phyloP scores from a whole-genome alignment of 345 rosid genomes.

The Cochlearia excelsa region DNA sequence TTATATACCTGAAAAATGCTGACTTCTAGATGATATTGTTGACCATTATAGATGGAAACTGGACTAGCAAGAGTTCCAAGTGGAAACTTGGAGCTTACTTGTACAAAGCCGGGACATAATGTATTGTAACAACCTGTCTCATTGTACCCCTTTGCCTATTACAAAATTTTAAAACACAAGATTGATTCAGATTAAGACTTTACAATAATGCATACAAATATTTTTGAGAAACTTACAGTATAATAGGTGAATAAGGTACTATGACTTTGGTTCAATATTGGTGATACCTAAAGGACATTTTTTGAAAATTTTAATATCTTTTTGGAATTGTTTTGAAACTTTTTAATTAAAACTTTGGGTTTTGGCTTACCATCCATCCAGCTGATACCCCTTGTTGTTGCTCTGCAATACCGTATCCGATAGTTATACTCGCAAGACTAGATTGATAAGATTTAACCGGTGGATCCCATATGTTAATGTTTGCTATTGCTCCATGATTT shows the following conservation, averaged over 20 bases:
- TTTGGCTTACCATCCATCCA: constrained; percentile 25
- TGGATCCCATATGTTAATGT: constrained; percentile 21
- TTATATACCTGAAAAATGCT: constrained; percentile 19
- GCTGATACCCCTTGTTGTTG: not conserved
- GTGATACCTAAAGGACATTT: not conserved
- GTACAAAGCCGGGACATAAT: constrained; percentile 26
- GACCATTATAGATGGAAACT: constrained; percentile 21
- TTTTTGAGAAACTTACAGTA: constrained; percentile 17
- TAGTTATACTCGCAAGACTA: constrained; percentile 4
- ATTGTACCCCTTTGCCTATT: constrained; percentile 12
- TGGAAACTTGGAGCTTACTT: constrained; percentile 18
- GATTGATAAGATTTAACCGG: constrained; percentile 4
- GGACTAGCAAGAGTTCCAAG: constrained; percentile 2
- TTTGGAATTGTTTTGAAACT: too few species aligned
- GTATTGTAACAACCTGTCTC: constrained; percentile 21
- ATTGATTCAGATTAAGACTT: too few species aligned
- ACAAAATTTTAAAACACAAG: too few species aligned
- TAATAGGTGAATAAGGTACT: constrained; percentile 16
- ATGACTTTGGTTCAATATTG: not conserved
- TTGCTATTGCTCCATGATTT: constrained; percentile 14
- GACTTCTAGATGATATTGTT: constrained; percentile 15
- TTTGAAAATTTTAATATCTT: too few species aligned
- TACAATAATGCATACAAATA: not conserved
- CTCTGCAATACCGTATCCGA: not conserved
- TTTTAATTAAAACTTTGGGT: not conserved